Percentiles rank a stretch among this genome's conserved stretches.
These are phyloP conservation scores for Sugiyamaella novakii DNA, from an alignment of 1,139 yeast genomes.

Conservation along the genomic window DNA sequence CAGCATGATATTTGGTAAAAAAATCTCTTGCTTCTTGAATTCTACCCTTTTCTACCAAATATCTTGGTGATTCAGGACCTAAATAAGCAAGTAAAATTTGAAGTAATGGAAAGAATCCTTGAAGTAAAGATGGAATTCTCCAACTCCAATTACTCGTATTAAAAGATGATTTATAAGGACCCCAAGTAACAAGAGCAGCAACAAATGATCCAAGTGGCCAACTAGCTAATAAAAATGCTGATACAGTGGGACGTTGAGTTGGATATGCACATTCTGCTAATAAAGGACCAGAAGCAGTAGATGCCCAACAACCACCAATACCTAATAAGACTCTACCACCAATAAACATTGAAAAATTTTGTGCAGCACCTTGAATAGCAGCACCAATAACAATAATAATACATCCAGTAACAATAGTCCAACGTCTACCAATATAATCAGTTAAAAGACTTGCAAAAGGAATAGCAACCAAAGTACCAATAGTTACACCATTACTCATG, in stretches of 20 bases:
- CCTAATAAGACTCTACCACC: conserved; percentile 55
- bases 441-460: conserved; percentile 28
- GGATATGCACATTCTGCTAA: conserved; percentile 48
- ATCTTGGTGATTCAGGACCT: conserved; percentile 74
- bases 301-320: conserved; percentile 50
- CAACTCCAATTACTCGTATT: conserved; percentile 44
- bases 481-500: conserved; percentile 27
- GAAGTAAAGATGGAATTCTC: conserved; percentile 51
- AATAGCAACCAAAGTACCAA: conserved; percentile 27
- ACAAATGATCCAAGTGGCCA: conserved; percentile 57
- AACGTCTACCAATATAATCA: conserved; percentile 28
- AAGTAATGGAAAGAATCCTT: conserved; percentile 47
- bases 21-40: conserved; percentile 50
- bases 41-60: conserved; percentile 52
- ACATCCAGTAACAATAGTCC: conserved; percentile 32
- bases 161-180: conserved; percentile 39
- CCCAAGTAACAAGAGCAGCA: conserved; percentile 59
- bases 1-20: conserved; percentile 32
- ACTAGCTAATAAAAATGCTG: conserved; percentile 53
- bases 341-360: conserved; percentile 50
- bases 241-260: conserved; percentile 49
- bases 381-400: conserved; percentile 36
- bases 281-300: conserved; percentile 47
- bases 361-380: conserved; percentile 39
- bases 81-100: conserved; percentile 56